Base-by-base conservation (phyloP, 1,139 yeast species). In the Pneumocystis carinii region DNA sequence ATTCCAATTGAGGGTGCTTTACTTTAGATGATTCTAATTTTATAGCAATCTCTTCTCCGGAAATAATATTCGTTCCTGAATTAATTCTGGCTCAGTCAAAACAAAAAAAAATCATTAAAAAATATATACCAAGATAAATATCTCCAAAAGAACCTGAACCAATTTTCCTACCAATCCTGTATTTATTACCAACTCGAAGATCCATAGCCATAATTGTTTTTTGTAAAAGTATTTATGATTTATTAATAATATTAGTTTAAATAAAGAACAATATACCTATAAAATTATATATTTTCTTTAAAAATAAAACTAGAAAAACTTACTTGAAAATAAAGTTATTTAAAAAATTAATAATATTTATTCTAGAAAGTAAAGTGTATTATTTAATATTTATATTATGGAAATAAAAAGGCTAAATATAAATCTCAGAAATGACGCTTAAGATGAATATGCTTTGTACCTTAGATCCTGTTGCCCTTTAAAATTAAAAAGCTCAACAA, bases 141-240 rank as follows among this genome's bases (percentile, higher is more conserved):
- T 92, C 98, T 66, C 98, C 98, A 74, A 92, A 92, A 8, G 97
- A 90, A 27, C 98, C 98, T 61, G 95, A 85, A 17, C 98, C 98
- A 71, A 92, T 92, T 77, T 92, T 92, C 69, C 97, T 86, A 61
- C 97, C 97, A 71, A 92, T 86, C 66, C 96, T 83, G 76, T 86
- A 92, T 77, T 90, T 92, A 77, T 94, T 88, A 62, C 97, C 97
- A 62, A 92, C 59, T 15, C 64, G 66, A 38, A 62, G 64, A 63
- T 62, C 64, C 64, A 62, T 48, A 38, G 64, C 56, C 64, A 62
- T 62, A 24, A 24, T 48, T 48, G 19, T 24, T 48, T 24, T 41
- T 37, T 48, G 5, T 48, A 10, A 48, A 48, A 41, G 15, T 24
- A 48, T 19, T 48, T 48, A 24, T 48, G 55, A 48, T 48, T 48